Conservation (phyloP, 2,329 filamentous ascomycete species). For the Teratosphaeria zuluensis region DNA sequence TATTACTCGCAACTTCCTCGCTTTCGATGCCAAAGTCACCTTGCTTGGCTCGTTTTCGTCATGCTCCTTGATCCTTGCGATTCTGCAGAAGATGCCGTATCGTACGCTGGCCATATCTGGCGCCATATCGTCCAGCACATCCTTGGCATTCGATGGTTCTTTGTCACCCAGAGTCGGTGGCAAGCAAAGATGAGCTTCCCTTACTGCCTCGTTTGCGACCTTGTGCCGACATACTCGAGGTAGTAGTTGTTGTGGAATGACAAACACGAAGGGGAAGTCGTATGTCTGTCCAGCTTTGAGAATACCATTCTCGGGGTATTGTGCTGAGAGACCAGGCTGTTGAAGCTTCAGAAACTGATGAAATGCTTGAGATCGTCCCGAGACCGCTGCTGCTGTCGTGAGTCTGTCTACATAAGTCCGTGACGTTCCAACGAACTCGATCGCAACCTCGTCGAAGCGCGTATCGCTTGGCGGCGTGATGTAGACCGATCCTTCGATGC, state of each 20-base stretch:
- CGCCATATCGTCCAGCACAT: slow-evolving; percentile 49
- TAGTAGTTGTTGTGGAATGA: slow-evolving; percentile 51
- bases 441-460: slow-evolving; percentile 48
- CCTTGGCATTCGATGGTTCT: slow-evolving; percentile 35
- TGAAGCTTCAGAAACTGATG: slow-evolving; percentile 54
- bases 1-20: slow-evolving; percentile 49
- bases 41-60: slow-evolving; percentile 30
- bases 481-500: slow-evolving; percentile 44
- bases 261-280: slow-evolving; percentile 54
- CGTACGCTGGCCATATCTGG: slow-evolving; percentile 53
- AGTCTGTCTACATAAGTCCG: slow-evolving; percentile 47
- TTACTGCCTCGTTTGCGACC: slow-evolving; percentile 41
- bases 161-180: slow-evolving; percentile 53
- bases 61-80: slow-evolving; percentile 32
- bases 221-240: slow-evolving; percentile 50
- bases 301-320: slow-evolving; percentile 47
- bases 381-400: slow-evolving; percentile 41
- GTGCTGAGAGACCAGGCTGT: slow-evolving; percentile 46
- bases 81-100: slow-evolving; percentile 39
- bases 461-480: slow-evolving; percentile 44
- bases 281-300: slow-evolving; percentile 47
- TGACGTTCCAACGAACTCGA: slow-evolving; percentile 46
- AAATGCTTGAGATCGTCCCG: slow-evolving; percentile 45
- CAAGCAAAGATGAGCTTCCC: slow-evolving; percentile 46
- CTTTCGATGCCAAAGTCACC: slow-evolving; percentile 40